These are phyloP conservation scores for Puccinia coronata DNA, from an alignment of 1,284 basidiomycete species.

Conservation along the genomic window DNA sequence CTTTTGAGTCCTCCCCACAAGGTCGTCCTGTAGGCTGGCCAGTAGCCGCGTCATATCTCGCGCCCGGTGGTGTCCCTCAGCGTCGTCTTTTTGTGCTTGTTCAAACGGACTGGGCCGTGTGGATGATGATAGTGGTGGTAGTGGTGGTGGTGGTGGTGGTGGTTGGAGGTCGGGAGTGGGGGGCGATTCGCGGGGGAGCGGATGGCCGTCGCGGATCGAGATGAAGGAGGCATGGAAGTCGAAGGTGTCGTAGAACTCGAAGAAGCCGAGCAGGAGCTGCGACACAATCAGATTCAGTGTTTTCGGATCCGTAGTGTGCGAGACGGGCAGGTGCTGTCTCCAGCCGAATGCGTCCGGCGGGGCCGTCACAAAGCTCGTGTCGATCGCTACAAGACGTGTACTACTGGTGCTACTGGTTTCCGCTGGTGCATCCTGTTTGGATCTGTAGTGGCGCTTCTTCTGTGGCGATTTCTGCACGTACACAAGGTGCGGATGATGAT, in stretches of 20 bases:
- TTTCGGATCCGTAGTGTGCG: no score
- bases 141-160: no score
- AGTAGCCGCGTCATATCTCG: neutral
- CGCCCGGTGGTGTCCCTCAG: neutral
- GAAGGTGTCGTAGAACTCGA: slow-evolving; percentile 8
- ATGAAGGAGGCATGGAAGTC: neutral
- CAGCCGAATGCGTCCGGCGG: neutral
- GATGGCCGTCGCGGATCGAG: slow-evolving; percentile 22
- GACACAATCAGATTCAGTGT: neutral
- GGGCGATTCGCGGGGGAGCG: no score
- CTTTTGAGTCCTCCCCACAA: neutral
- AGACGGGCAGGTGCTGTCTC: neutral
- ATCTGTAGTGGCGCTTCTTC: neutral
- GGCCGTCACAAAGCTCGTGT: slow-evolving; percentile 11
- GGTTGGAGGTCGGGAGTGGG: no score
- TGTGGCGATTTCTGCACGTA: neutral
- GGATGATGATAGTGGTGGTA: no score
- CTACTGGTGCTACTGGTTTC: neutral
- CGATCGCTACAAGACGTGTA: no score
- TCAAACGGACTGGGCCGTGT: no score
- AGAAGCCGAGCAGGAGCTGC: slow-evolving; percentile 18
- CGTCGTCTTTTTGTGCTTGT: no score
- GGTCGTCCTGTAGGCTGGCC: neutral
- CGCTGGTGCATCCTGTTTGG: no score
- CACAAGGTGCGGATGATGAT: neutral